Conservation (phyloP, 176 grass and related monocot genomes). For the Oryza glumipatula region DNA sequence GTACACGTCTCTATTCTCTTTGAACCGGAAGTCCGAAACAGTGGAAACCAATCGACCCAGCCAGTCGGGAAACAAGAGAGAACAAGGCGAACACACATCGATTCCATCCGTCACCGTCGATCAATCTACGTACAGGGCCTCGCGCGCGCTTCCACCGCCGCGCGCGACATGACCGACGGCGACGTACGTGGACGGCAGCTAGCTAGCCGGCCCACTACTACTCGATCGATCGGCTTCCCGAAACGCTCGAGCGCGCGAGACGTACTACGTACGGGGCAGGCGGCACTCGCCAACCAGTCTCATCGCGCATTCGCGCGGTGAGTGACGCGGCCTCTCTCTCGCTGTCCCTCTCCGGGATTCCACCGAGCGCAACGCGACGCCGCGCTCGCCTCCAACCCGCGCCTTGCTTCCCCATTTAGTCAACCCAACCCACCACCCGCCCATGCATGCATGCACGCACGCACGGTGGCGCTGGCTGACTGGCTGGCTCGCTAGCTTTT, state of each 20-base stretch:
- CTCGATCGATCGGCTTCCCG: slow-evolving; percentile 38
- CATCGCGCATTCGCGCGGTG: too few relatives aligned
- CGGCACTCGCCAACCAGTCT: not conserved
- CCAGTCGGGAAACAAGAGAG: not conserved
- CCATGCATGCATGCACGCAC: slow-evolving; percentile 11
- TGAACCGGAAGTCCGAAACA: not conserved
- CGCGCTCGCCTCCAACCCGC: slow-evolving; percentile 42
- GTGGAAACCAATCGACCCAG: not conserved
- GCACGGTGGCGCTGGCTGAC: too few relatives aligned
- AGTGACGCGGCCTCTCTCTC: not conserved
- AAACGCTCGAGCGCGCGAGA: slow-evolving; percentile 28
- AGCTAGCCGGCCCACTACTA: too few relatives aligned
- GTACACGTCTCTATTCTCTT: not conserved
- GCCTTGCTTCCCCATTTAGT: slow-evolving; percentile 14
- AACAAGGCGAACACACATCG: not conserved
- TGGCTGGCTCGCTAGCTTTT: too few relatives aligned
- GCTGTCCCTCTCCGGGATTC: slow-evolving; percentile 37
- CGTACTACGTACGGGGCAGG: slow-evolving; percentile 11
- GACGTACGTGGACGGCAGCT: slow-evolving; percentile 6
- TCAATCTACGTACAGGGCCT: too few relatives aligned
- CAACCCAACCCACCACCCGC: slow-evolving; percentile 23
- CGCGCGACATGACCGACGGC: slow-evolving; percentile 29
- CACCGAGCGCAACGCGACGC: slow-evolving; percentile 47
- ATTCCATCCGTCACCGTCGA: not conserved
- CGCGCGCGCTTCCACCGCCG: too few relatives aligned